Evolutionary conservation across 2,329 filamentous ascomycete species (phyloP).

Genomic region (Dactylellina cionopaga): DNA sequence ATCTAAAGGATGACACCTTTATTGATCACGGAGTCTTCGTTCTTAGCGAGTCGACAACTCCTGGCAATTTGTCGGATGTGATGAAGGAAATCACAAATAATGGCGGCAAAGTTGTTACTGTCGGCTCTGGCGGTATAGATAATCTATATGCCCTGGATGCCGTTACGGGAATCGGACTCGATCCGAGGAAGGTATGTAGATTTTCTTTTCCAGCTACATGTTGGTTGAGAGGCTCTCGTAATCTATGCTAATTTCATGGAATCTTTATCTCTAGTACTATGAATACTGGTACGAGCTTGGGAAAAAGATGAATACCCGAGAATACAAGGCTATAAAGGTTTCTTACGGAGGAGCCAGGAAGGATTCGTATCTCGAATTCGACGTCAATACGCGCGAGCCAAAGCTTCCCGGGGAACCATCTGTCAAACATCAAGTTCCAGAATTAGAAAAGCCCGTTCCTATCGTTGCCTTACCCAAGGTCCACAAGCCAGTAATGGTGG

Average conservation of each 20-base stretch:
- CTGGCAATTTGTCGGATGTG: constrained; percentile 1
- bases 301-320: not conserved
- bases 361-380: too few relatives aligned
- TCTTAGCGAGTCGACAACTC: constrained; percentile 31
- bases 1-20: constrained; percentile 38
- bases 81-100: constrained; percentile 5
- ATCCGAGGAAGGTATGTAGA: constrained; percentile 32
- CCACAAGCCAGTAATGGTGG: too few relatives aligned
- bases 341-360: constrained; percentile 11
- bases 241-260: not conserved
- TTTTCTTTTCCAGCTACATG: not conserved
- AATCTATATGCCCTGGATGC: constrained; percentile 29
- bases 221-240: not conserved
- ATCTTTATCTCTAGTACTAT: constrained; percentile 10
- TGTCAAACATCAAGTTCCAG: too few relatives aligned
- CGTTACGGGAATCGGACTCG: constrained; percentile 22
- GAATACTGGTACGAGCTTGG: constrained; percentile 36
- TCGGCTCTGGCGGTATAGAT: constrained; percentile 16
- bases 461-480: too few relatives aligned
- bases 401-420: too few relatives aligned
- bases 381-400: too few relatives aligned
- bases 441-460: too few relatives aligned
- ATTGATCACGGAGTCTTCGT: constrained; percentile 33
- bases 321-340: constrained; percentile 1
- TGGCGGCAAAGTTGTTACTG: constrained; percentile 11